These are phyloP conservation scores for Coniella lustricola DNA, from an alignment of 2,329 filamentous ascomycete species.

Conservation along the genomic window DNA sequence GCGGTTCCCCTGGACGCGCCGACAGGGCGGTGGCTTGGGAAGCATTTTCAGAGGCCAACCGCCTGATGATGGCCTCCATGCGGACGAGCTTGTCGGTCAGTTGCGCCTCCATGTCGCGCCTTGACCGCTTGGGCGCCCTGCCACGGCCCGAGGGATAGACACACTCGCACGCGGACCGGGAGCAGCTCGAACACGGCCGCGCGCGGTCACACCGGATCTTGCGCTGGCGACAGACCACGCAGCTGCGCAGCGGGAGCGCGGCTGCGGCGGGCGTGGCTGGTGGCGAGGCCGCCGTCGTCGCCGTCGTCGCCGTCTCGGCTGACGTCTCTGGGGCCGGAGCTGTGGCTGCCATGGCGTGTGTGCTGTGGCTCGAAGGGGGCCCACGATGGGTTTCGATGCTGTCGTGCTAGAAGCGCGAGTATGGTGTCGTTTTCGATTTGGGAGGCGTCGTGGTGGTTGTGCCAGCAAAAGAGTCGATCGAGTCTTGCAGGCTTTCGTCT, in stretches of 20 bases:
- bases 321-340: too few relatives aligned
- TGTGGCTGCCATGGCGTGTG: too few relatives aligned
- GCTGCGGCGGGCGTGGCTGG: neutral
- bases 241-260: conserved; percentile 4
- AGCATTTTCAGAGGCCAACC: conserved; percentile 1
- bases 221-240: conserved; percentile 12
- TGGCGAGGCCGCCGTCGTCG: too few relatives aligned
- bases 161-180: conserved; percentile 8
- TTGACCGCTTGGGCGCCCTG: conserved; percentile 16
- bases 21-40: neutral
- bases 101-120: conserved; percentile 5
- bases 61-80: conserved; percentile 12
- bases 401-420: too few relatives aligned
- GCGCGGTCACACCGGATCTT: conserved; percentile 14
- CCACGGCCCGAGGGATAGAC: conserved; percentile 15
- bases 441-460: too few relatives aligned
- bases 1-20: neutral
- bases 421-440: too few relatives aligned
- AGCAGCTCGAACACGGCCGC: conserved; percentile 10
- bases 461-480: too few relatives aligned
- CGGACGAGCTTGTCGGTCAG: conserved; percentile 12
- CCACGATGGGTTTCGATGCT: too few relatives aligned
- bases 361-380: too few relatives aligned
- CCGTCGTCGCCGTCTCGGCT: too few relatives aligned
- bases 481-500: too few relatives aligned